Conservation (phyloP, 2,329 filamentous ascomycete genomes). For the Talaromyces atroroseus region DNA sequence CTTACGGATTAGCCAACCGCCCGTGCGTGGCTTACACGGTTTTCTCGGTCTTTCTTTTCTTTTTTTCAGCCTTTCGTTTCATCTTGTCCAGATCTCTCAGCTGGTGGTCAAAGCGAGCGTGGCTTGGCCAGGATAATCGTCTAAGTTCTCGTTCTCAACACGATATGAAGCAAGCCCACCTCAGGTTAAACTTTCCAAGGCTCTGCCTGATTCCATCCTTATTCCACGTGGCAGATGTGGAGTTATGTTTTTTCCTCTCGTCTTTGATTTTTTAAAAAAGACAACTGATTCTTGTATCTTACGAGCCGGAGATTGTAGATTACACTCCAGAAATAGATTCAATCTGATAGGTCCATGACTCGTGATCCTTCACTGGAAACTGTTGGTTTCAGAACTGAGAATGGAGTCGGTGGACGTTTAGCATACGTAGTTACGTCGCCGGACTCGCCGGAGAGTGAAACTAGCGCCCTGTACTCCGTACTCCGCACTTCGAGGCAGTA, state of each 20-base stretch:
- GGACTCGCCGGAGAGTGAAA: neutral
- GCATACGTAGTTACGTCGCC: too few species aligned
- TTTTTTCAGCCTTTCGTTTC: neutral
- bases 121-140: neutral
- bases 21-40: neutral
- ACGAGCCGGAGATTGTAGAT: too few species aligned
- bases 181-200: neutral
- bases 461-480: neutral
- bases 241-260: neutral
- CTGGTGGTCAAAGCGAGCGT: neutral
- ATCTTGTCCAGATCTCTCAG: neutral
- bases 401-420: too few species aligned
- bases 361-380: too few species aligned
- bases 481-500: neutral
- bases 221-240: constrained; percentile 9
- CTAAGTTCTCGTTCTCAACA: too few species aligned
- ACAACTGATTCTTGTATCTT: too few species aligned
- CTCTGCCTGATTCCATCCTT: neutral
- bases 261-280: too few species aligned
- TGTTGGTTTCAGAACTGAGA: too few species aligned
- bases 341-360: too few species aligned
- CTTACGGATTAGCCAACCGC: too few species aligned
- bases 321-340: too few species aligned
- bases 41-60: neutral
- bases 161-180: neutral